Base-by-base conservation (phyloP, 2,329 filamentous ascomycete species). In the Xylaria sp. region DNA sequence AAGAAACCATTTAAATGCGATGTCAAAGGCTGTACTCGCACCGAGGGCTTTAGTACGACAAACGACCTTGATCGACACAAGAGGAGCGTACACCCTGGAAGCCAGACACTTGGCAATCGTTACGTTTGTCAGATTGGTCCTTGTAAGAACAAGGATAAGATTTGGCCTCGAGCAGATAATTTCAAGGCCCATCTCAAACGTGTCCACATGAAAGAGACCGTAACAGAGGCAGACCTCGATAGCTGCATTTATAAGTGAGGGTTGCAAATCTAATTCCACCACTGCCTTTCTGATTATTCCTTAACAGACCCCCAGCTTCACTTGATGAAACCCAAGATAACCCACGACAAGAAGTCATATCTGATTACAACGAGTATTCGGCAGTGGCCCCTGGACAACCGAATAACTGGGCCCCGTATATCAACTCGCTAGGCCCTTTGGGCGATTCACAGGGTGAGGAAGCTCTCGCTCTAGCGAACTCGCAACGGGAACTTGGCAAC, bases 1-100 rank as follows among this genome's bases (percentile, higher is more conserved):
- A 83, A 81, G 1, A 94, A 91, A 72, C 88, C 89, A 0, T 88
- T 86, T 77, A 85, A 81, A 66, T 97, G 94, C 76, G 75, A 84
- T 3, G 79, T 87, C 27, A 71, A 78, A 0, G 81, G 81, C 4
- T 97, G 93, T 78, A 72, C 76, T 29, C 84, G 89, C 21, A 81
- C 78, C 5, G 84, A 88, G 69, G 93, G 93, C 0, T 97, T 97
- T 75, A 90, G 91, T 21, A 97, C 93, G 0, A 79, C 82, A 21
- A 97, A 97, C 77, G 94, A 97, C 74, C 87, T 95, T 13, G 87
- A 91, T n/a, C 86, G 94, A 61, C 94, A 97, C 78, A 89, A 87
- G 73, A 89, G 88, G 75, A 92, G 90, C 68, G 89, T 92, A 5
- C 94, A 97, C 77, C 80, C 79, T 2, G 74, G 82, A 74, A 47